Evolutionary conservation across 2,329 filamentous ascomycete genomes (phyloP), one percentile per base, ranked within the genome.

Genomic region (Rhexocercosporidium sp.): DNA sequence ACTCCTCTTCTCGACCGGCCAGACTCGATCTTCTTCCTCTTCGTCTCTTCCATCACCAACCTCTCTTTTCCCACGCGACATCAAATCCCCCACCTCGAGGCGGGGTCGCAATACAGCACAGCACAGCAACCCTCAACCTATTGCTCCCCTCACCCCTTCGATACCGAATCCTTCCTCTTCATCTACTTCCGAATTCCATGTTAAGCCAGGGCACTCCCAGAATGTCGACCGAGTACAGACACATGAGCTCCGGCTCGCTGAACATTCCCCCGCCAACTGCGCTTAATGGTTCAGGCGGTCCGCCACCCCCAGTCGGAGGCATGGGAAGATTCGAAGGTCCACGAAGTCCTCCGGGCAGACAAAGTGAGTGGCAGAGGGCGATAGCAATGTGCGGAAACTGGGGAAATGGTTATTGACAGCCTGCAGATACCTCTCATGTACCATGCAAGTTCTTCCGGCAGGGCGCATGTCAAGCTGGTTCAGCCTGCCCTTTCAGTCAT

Each of bases 401-500:
- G 16, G 41, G 25, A 47, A 29, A 29, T 12, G 59, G 14, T 54
- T 67, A 57, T 66, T 73, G 41, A 71, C 66, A 44, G 49, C 31
- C 61, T 65, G 56, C 71, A 97, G 95, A 97, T 80, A 97, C 96
- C 20, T 92, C 94, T 69, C 96, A 98, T 83, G 96, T 99, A 53
- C 96, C 96, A 46, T 99, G 96, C 91, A 98, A 98, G 85, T 99
- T 99, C 91, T 99, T 96, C 81, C 90, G 94, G 63, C 93, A 97
- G 83, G 94, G 95, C 79, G 90, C 93, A 76, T 99, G 96, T 80
- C 95, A 98, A 85, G 96, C 96, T 66, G 96, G 96, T 74, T 92
- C 92, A 79, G 93, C 94, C 72, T 99, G 96, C 82, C 96, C 96
- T 47, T 99, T 98, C 81, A 93, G 94, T 75, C 96, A 99, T 82